These are phyloP conservation scores for Phytophthora gonapodyides DNA, from an alignment of 352 stramenopile species.

Conservation along the genomic window DNA sequence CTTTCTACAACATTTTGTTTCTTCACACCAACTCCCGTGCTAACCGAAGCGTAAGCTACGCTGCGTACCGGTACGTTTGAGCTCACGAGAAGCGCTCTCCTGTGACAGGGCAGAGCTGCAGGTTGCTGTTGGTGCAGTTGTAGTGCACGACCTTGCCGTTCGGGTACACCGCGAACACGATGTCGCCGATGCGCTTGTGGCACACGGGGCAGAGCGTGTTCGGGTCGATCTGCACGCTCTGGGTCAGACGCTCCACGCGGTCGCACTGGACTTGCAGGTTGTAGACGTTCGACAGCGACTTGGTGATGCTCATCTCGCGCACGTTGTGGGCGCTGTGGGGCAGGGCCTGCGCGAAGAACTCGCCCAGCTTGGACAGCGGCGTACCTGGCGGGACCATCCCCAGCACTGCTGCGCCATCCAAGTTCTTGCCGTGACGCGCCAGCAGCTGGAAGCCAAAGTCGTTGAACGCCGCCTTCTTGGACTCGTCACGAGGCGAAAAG, in stretches of 20 bases:
- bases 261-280: slow-evolving; percentile 90
- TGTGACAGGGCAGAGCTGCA: slow-evolving; percentile 82
- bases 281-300: slow-evolving; percentile 89
- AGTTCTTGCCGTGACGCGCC: slow-evolving; percentile 73
- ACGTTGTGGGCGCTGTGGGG: slow-evolving; percentile 84
- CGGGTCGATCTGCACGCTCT: slow-evolving; percentile 83
- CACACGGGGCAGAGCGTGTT: slow-evolving; percentile 81
- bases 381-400: slow-evolving; percentile 69
- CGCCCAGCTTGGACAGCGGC: slow-evolving; percentile 79
- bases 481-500: slow-evolving; percentile 78
- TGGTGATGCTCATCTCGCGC: slow-evolving; percentile 76
- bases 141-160: slow-evolving; percentile 89
- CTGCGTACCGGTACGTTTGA: neutral
- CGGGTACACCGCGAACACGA: slow-evolving; percentile 88
- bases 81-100: slow-evolving; percentile 77
- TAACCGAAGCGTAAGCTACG: slow-evolving; percentile 22
- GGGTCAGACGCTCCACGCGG: slow-evolving; percentile 75
- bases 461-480: slow-evolving; percentile 78
- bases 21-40: slow-evolving; percentile 30
- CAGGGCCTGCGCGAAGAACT: slow-evolving; percentile 84
- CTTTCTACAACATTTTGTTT: slow-evolving; percentile 30
- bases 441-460: slow-evolving; percentile 85
- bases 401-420: slow-evolving; percentile 72
- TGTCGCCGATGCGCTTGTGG: slow-evolving; percentile 89
- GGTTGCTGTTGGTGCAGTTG: slow-evolving; percentile 87